These are phyloP conservation scores for Xanthoparmelia taractica DNA, from an alignment of 495 filamentous ascomycete species.

Conservation along the genomic window DNA sequence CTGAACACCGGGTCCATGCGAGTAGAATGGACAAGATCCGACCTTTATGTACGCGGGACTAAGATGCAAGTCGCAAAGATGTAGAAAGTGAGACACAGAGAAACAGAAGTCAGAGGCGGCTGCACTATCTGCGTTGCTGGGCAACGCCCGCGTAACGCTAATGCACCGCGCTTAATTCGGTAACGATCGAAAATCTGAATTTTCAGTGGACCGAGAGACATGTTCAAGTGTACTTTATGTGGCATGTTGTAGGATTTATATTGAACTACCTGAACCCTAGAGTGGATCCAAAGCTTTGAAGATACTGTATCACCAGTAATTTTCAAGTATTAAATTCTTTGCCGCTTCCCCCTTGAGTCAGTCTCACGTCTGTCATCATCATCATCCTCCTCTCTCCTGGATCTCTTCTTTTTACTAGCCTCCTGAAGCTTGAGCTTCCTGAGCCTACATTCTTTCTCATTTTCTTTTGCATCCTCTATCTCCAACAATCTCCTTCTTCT, in stretches of 20 bases:
- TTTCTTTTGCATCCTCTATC: background rate
- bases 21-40: background rate
- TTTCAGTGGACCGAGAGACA: too few species aligned
- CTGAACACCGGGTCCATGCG: slow-evolving; percentile 30
- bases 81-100: background rate
- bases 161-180: background rate
- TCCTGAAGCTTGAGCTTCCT: background rate
- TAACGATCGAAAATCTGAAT: background rate
- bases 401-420: background rate
- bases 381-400: background rate
- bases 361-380: background rate
- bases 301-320: too few species aligned
- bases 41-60: background rate
- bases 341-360: background rate
- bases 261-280: background rate
- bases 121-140: background rate
- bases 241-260: background rate
- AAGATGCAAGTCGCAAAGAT: background rate
- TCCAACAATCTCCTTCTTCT: background rate
- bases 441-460: background rate
- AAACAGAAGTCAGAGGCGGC: background rate
- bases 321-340: background rate
- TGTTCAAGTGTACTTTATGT: background rate
- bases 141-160: background rate
- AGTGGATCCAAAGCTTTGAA: background rate